phyloP scores from a whole-genome alignment of 2,329 filamentous ascomycete species.

The Fusarium clavum region DNA sequence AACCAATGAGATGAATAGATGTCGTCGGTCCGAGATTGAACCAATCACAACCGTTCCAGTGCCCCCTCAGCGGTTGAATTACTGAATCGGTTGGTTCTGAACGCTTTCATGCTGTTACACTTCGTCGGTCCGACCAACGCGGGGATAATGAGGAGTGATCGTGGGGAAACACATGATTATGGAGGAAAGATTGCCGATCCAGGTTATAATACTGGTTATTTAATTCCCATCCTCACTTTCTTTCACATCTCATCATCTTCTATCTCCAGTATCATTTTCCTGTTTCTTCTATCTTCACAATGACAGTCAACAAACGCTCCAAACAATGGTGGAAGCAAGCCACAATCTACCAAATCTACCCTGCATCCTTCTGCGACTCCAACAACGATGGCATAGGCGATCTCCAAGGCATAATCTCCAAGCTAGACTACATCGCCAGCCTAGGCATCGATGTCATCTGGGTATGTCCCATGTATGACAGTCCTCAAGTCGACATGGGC shows the following conservation, averaged over 20 bases:
- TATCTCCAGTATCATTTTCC: accelerated
- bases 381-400: slow-evolving; percentile 67
- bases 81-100: neutral
- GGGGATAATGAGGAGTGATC: neutral
- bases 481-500: slow-evolving; percentile 44
- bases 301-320: slow-evolving; percentile 39
- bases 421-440: slow-evolving; percentile 59
- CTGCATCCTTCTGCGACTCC: slow-evolving; percentile 65
- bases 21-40: slow-evolving; percentile 31
- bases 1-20: neutral
- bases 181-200: neutral
- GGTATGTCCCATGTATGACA: slow-evolving; percentile 46
- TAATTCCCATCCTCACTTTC: neutral
- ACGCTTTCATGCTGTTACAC: neutral
- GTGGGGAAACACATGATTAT: slow-evolving; percentile 6
- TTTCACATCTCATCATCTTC: neutral
- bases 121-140: slow-evolving; percentile 31
- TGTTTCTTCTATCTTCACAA: neutral
- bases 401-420: slow-evolving; percentile 63
- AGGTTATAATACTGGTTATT: neutral
- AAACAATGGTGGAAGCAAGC: slow-evolving; percentile 66
- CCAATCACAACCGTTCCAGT: neutral
- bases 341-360: slow-evolving; percentile 68
- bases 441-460: slow-evolving; percentile 43
- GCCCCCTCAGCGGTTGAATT: no score